Conservation (phyloP, 768 basidiomycete species). For the Agrocybe pediades region DNA sequence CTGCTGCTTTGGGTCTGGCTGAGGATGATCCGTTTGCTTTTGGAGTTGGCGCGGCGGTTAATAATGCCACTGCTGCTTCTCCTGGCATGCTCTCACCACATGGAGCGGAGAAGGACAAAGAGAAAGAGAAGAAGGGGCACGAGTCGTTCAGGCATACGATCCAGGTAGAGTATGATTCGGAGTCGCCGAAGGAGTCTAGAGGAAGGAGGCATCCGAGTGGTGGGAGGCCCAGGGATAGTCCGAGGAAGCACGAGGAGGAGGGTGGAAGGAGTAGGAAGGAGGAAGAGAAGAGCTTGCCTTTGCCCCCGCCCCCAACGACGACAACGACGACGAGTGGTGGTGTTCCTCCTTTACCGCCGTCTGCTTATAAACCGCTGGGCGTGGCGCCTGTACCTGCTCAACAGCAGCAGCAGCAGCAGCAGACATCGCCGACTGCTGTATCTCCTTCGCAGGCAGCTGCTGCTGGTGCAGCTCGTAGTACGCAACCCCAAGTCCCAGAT, state of each 20-base stretch:
- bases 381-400: background rate
- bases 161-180: constrained; percentile 88
- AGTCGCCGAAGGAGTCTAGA: constrained; percentile 42
- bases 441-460: no score
- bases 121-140: constrained; percentile 29
- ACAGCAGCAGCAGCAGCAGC: background rate
- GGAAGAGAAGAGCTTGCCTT: constrained; percentile 34
- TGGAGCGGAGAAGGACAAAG: background rate
- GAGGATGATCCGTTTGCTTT: constrained; percentile 76
- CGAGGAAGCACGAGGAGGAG: constrained; percentile 30
- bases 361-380: constrained; percentile 20
- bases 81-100: background rate
- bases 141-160: constrained; percentile 82
- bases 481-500: no score
- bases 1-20: constrained; percentile 39
- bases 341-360: constrained; percentile 6
- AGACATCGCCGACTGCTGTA: no score
- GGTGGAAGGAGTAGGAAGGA: constrained; percentile 16
- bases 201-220: constrained; percentile 36
- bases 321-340: background rate
- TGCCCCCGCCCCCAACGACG: constrained; percentile 20
- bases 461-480: no score
- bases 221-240: constrained; percentile 22
- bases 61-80: background rate
- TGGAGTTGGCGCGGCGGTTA: constrained; percentile 33